Conservation (phyloP, 2,329 filamentous ascomycete genomes). For the Fusarium dlaminii region DNA sequence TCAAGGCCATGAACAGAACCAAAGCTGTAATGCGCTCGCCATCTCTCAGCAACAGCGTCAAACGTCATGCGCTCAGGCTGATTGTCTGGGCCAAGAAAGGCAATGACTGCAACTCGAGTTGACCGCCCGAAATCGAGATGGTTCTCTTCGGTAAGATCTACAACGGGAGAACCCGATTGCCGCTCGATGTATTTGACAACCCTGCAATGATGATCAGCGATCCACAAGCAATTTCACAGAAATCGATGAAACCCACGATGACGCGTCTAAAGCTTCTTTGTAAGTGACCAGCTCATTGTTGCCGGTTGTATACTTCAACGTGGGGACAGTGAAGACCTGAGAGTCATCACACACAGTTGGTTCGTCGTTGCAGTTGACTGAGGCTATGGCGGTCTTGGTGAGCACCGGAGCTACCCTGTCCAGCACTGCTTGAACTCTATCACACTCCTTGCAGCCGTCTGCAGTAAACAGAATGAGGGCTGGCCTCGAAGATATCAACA, state of each 20-base stretch:
- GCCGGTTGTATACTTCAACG: background rate
- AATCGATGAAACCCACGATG: background rate
- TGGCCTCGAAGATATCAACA: background rate
- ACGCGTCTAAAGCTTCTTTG: background rate
- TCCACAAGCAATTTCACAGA: background rate
- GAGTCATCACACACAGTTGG: background rate
- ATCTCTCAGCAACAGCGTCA: background rate
- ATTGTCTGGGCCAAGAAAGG: background rate
- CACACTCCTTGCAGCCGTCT: background rate
- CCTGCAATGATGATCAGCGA: background rate
- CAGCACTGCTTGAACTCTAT: background rate
- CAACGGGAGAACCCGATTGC: background rate
- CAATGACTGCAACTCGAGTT: background rate
- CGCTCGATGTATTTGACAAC: background rate
- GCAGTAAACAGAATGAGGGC: background rate
- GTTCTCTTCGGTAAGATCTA: background rate
- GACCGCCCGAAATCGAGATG: background rate
- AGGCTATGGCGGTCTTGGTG: background rate
- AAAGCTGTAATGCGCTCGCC: background rate
- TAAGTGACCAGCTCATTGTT: background rate
- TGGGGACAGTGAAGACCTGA: background rate
- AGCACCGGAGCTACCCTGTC: background rate
- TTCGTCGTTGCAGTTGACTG: background rate
- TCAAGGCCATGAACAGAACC: background rate
- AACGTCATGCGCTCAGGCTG: accelerated